These are phyloP conservation scores for Davidsoniella eucalypti DNA, from an alignment of 2,329 filamentous ascomycete genomes.

Conservation along the genomic window DNA sequence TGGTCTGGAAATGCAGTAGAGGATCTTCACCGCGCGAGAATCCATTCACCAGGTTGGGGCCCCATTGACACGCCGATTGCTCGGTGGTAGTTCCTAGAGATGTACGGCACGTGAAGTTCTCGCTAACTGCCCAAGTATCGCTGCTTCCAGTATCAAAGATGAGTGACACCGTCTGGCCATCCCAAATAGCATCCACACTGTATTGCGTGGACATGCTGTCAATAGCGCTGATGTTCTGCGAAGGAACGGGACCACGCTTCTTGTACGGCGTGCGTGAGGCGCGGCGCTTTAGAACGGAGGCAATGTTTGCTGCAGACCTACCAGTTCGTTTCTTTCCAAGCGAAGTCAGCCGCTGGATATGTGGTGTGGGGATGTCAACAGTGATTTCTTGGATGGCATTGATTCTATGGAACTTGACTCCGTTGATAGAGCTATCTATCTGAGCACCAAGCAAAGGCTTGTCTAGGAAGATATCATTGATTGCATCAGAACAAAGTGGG, in stretches of 20 bases:
- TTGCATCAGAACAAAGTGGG: background rate
- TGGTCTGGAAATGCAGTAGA: constrained; percentile 29
- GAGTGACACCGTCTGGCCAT: constrained; percentile 24
- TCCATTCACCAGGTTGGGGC: constrained; percentile 21
- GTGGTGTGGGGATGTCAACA: constrained; percentile 18
- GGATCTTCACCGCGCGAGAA: constrained; percentile 26
- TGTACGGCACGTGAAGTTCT: constrained; percentile 27
- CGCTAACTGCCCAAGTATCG: constrained; percentile 32
- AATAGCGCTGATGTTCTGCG: constrained; percentile 25
- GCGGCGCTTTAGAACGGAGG: constrained; percentile 14
- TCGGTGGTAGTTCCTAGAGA: constrained; percentile 19
- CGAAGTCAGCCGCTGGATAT: constrained; percentile 21
- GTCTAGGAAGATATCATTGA: background rate
- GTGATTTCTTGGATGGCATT: constrained; percentile 18
- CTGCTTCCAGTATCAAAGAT: constrained; percentile 35
- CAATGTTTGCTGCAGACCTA: constrained; percentile 19
- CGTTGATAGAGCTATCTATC: constrained; percentile 22
- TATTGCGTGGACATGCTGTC: constrained; percentile 26
- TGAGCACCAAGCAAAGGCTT: background rate
- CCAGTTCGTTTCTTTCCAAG: constrained; percentile 16
- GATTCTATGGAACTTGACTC: constrained; percentile 22
- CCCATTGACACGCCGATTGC: constrained; percentile 25
- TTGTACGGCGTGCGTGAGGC: background rate
- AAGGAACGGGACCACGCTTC: constrained; percentile 10
- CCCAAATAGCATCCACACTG: constrained; percentile 25